A percentile compares a stretch with the other conserved stretches of the same genome.
These are phyloP conservation scores for Lotus japonicus DNA, from an alignment of 306 rosid species.

Conservation along the genomic window DNA sequence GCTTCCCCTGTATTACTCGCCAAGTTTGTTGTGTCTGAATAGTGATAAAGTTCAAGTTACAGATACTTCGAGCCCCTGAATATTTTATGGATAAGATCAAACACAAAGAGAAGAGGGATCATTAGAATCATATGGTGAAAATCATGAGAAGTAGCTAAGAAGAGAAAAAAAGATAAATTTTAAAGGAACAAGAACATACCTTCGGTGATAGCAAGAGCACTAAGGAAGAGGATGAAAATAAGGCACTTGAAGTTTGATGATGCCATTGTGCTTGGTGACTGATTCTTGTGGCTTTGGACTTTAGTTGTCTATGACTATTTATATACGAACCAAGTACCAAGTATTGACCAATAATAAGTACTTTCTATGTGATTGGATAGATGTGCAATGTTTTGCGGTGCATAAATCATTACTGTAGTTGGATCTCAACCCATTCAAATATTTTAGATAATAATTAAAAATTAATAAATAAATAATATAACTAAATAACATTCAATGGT, in stretches of 20 bases:
- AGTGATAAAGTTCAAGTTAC: constrained; percentile 39
- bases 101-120: background rate
- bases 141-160: too few relatives aligned
- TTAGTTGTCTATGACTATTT: background rate
- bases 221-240: background rate
- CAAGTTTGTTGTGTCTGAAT: constrained; percentile 45
- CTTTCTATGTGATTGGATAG: too few relatives aligned
- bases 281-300: background rate
- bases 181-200: constrained; percentile 3
- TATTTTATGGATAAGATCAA: too few relatives aligned
- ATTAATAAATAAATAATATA: too few relatives aligned
- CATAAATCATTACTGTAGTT: too few relatives aligned
- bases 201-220: constrained; percentile 9
- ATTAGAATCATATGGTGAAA: too few relatives aligned
- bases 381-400: too few relatives aligned
- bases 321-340: too few relatives aligned
- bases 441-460: too few relatives aligned
- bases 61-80: constrained; percentile 29
- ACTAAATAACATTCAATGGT: too few relatives aligned
- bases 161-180: background rate
- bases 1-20: constrained; percentile 24
- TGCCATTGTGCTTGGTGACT: background rate
- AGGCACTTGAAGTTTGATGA: background rate
- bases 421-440: too few relatives aligned
- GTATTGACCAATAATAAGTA: too few relatives aligned